Evolutionary conservation across 1,284 basidiomycete species (phyloP), one percentile per base, ranked within the genome.

Genomic region (Cystobasidium slooffiae): DNA sequence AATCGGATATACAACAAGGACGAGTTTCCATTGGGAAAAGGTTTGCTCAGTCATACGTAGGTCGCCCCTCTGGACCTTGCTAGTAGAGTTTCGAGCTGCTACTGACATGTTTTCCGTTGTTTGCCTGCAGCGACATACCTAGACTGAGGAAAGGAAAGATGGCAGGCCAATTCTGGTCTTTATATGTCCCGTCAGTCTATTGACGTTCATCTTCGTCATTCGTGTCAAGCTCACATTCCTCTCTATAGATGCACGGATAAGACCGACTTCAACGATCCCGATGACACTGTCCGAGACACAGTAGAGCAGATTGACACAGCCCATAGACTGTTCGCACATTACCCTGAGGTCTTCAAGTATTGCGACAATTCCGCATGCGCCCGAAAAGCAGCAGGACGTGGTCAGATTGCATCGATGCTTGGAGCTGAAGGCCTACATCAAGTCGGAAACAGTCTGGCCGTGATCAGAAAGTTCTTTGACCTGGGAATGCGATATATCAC

Each of bases 291-390:
- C n/a, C 39, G 46, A 20, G 37, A 52, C 22, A 58, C 67, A 18
- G 41, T 97, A n/a, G 94, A 97, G 82, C 94, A 96, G 82, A 93
- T 97, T 74, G 94, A 97, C 79, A 87, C 94, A 7, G 86, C 92
- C 3, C 87, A 86, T 77, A 84, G 89, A 61, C 81, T 95, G 49
- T 93, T 97, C 69, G 85, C 86, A 20, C 88, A 91, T 81, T 93
- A 95, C 81, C 84, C 88, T 5, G 87, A 91, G 53, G 90, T 88
- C 0, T 95, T 96, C 82, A 83, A 87, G 74, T 84, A 89, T 55
- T 87, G 89, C 6, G 81, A 85, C 4, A 86, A 86, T 0, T 84
- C 90, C 2, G 83, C 84, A 9, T 89, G 91, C 52, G 86, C 94
- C 75, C 86, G 85, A 74, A 81, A 82, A 31, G 88, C 91, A 8